phyloP scores from a whole-genome alignment of 176 grass and related monocot genomes.

The Melocanna baccifera region DNA sequence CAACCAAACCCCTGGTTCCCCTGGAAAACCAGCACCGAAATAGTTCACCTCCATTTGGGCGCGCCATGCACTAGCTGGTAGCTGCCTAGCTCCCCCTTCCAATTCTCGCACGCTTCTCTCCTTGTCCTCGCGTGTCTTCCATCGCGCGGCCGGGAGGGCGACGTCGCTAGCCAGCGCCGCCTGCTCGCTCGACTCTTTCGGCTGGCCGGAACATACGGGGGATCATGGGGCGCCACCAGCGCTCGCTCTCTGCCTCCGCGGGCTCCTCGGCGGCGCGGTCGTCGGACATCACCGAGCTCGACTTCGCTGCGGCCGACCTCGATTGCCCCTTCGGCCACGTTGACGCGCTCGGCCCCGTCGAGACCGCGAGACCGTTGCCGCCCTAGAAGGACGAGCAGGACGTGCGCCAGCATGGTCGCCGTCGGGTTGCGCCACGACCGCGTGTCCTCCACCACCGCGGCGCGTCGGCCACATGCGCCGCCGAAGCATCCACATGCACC shows the following conservation, averaged over 20 bases:
- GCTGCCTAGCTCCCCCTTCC: too few species aligned
- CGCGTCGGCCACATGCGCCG: too few species aligned
- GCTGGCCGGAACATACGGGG: too few species aligned
- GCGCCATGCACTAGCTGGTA: background rate
- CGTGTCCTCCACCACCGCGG: too few species aligned
- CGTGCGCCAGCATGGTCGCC: too few species aligned
- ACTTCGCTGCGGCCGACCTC: constrained; percentile 31
- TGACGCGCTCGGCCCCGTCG: constrained; percentile 40
- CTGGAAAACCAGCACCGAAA: too few species aligned
- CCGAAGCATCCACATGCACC: too few species aligned
- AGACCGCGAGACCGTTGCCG: constrained; percentile 59
- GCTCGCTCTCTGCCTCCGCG: constrained; percentile 37
- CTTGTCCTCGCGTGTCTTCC: background rate
- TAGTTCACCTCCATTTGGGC: too few species aligned
- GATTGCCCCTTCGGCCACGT: constrained; percentile 58
- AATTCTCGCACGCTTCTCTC: background rate
- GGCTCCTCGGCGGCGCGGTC: constrained; percentile 21
- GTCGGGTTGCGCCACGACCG: too few species aligned
- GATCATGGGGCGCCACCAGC: constrained; percentile 44
- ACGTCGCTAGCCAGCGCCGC: background rate
- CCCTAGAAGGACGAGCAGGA: too few species aligned
- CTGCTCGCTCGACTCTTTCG: too few species aligned
- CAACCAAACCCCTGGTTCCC: too few species aligned
- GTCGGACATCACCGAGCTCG: constrained; percentile 29
- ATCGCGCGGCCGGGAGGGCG: background rate